These are phyloP conservation scores for Russula vinacea DNA, from an alignment of 768 basidiomycete species.

Conservation along the genomic window DNA sequence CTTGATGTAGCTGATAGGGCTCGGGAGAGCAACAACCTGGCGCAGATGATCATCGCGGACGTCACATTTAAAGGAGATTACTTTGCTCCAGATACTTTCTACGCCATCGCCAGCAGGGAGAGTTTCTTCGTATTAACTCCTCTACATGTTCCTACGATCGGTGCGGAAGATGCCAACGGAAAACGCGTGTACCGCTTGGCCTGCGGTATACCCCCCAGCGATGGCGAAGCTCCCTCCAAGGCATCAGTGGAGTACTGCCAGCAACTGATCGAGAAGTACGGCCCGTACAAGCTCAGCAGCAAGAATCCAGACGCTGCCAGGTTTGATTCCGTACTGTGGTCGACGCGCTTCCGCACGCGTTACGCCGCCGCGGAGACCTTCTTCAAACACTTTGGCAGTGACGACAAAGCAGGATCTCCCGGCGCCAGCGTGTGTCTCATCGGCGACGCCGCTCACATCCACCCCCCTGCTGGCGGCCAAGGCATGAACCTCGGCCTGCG, in stretches of 20 bases:
- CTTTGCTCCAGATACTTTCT: not conserved
- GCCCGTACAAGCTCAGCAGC: constrained; percentile 37
- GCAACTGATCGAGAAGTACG: constrained; percentile 42
- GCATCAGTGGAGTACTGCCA: constrained; percentile 46
- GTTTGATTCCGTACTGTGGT: constrained; percentile 43
- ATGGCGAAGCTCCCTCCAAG: constrained; percentile 39
- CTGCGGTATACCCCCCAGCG: constrained; percentile 39
- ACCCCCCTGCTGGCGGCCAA: constrained; percentile 54
- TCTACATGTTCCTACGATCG: constrained; percentile 35
- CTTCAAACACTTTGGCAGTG: constrained; percentile 35
- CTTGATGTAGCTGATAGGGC: constrained; percentile 35
- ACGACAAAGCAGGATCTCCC: constrained; percentile 1
- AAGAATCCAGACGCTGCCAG: constrained; percentile 37
- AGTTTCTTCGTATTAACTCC: constrained; percentile 41
- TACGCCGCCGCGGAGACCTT: constrained; percentile 44
- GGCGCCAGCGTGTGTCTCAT: constrained; percentile 34
- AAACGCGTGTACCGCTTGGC: constrained; percentile 42
- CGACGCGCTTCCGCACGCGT: constrained; percentile 47
- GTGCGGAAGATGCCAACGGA: constrained; percentile 22
- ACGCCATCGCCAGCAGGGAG: constrained; percentile 34
- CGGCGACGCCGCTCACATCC: constrained; percentile 53
- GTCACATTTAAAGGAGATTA: constrained; percentile 38
- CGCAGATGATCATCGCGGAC: constrained; percentile 49
- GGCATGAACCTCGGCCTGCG: constrained; percentile 57
- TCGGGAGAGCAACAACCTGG: constrained; percentile 34